Evolutionary conservation across 129 eudicot species (phyloP), one percentile per base, ranked within the genome.

Genomic region (Ambrosia trifida): DNA sequence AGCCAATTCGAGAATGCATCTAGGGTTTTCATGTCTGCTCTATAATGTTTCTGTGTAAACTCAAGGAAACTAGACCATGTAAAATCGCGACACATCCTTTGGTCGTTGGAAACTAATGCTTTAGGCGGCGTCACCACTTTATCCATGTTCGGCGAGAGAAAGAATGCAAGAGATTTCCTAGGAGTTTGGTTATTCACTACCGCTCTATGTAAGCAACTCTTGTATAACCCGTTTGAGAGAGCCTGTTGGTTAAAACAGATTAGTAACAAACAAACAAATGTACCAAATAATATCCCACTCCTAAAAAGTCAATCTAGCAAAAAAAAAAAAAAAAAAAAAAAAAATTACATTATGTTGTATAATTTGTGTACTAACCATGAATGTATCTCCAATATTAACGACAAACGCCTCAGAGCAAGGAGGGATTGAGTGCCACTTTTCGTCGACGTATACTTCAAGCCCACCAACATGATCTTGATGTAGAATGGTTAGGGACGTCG

Each of bases 391-490:
- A 46, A 94, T 87, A 73, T 94, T 94, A 72, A 94, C 85, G 18
- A 89, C 96, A 72, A 94, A 94, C 47, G 98, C 93, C 45, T 82
- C 80, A 1, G 90, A 74, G 47, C 76, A 80, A 59, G 98, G 95
- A 72, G 79, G 64, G 31, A 94, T 65, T 11, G 93, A 87, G 72
- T 82, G 87, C 98, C 98, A 94, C 81, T 89, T 79, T 47, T 73
- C 81, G 40, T 94, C 85, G 1, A 82, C 88, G 7, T 64, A 87
- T 5, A 94, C 98, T 79, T 94, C 80, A 64, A 94, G 96, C 11
- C 98, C 98, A n/a, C 90, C 86, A 68, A 94, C 97, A 59, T 94
- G 44, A 79, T 94, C 98, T 70, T 94, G 93, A 75, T 94, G 95
- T 61, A 94, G 98, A 64, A 89, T 84, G 28, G 98, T 94, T 70